These are phyloP conservation scores for Hygrocybe coccinea DNA, from an alignment of 768 basidiomycete species.

Conservation along the genomic window DNA sequence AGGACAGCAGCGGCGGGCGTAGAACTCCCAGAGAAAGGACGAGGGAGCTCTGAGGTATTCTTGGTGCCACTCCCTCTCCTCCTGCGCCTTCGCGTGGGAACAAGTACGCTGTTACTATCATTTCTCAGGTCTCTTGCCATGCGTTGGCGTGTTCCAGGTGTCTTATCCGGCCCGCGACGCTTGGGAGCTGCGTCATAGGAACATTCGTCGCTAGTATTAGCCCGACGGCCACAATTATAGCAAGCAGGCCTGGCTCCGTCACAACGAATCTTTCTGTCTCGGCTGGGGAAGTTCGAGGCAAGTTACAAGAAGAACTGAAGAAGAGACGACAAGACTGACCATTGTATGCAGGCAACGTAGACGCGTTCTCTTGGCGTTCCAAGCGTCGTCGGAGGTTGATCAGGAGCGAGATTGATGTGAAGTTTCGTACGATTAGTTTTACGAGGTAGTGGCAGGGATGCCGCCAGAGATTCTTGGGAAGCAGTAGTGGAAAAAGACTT, in stretches of 20 bases:
- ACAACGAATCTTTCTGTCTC: constrained; percentile 74
- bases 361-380: constrained; percentile 73
- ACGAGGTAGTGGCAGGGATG: constrained; percentile 19
- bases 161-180: constrained; percentile 75
- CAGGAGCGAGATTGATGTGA: constrained; percentile 62
- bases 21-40: not conserved
- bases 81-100: constrained; percentile 36
- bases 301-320: constrained; percentile 6
- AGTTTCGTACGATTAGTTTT: constrained; percentile 53
- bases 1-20: not conserved
- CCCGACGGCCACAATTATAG: constrained; percentile 62
- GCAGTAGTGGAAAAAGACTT: constrained; percentile 5
- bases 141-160: constrained; percentile 74
- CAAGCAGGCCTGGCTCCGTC: constrained; percentile 76
- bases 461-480: constrained; percentile 14
- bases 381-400: constrained; percentile 77
- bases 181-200: constrained; percentile 68
- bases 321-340: constrained; percentile 39
- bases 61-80: constrained; percentile 13
- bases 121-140: constrained; percentile 39
- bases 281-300: constrained; percentile 38
- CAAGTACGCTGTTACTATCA: constrained; percentile 27
- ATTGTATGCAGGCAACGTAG: constrained; percentile 75
- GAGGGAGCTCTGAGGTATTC: not conserved
- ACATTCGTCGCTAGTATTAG: constrained; percentile 45